These are phyloP conservation scores for Schizosaccharomyces osmophilus DNA, from an alignment of 805 yeast genomes.

Conservation along the genomic window DNA sequence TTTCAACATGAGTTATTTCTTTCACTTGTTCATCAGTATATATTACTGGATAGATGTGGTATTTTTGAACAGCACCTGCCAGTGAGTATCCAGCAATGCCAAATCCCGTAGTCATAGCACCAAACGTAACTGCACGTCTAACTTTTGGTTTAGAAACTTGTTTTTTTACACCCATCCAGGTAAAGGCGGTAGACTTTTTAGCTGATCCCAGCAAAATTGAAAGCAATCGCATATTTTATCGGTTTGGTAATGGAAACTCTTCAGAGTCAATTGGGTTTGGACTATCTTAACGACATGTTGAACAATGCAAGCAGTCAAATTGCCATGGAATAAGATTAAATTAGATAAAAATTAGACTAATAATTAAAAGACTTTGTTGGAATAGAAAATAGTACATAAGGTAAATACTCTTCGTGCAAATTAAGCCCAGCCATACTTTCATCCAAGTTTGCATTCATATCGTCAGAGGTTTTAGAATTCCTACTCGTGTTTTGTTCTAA, in stretches of 20 bases:
- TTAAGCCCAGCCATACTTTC: background rate
- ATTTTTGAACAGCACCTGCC: background rate
- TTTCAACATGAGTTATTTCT: background rate
- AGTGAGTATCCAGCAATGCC: background rate
- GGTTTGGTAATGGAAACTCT: no score
- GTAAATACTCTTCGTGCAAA: background rate
- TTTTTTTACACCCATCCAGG: background rate
- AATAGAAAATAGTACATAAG: background rate
- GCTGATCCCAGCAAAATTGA: no score
- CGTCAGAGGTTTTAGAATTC: background rate
- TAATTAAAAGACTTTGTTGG: background rate
- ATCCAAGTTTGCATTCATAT: background rate
- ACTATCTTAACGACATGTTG: no score
- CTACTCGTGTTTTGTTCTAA: background rate
- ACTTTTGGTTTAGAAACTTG: background rate
- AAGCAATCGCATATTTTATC: no score
- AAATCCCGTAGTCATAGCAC: background rate
- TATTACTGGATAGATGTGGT: background rate
- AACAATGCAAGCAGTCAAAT: background rate
- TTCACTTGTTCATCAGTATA: background rate
- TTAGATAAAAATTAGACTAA: background rate
- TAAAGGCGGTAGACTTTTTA: no score
- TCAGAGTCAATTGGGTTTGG: no score
- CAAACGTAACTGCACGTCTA: background rate
- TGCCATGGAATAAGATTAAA: background rate